Evolutionary conservation across 2,329 filamentous ascomycete species (phyloP), one percentile per base, ranked within the genome.

Genomic region (Hymenoscyphus fraxineus): DNA sequence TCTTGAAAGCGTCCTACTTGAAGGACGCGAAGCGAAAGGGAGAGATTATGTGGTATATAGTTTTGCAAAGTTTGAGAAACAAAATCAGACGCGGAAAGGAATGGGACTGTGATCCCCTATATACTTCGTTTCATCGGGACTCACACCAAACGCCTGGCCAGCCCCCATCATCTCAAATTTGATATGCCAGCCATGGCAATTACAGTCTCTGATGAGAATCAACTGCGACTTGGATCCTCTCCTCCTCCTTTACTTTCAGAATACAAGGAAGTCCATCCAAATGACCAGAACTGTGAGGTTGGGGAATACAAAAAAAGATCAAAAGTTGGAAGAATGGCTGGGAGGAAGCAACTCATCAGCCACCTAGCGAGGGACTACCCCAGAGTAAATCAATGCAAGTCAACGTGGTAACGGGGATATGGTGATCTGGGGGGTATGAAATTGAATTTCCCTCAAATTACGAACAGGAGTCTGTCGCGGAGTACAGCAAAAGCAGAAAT

Each of bases 331-430:
- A 63, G 38, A 39, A 68, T 64, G 65, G 64, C 65, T 65, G 60
- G 64, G 19, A 35, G 9, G 54, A 61, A 40, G 35, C 58, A 40
- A 54, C 47, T 55, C 16, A n/a, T 31, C 15, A 38, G 22, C 41
- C 19, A 47, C 16, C 35, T 9, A 6, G 59, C 39, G 44, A 67
- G 61, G 69, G 66, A 59, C 54, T 57, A 68, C 62, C 68, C 65
- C 60, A 39, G 64, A 19, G 66, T 41, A 67, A 63, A 70, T 69
- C 65, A 68, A 71, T 70, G 68, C 67, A 67, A 27, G 64, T 56
- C 65, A 64, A 64, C 64, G 64, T 67, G 63, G 55, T 31, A 35
- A 6, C 31, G 10, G 12, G 55, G 32, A 35, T 32, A n/a, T 57
- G 27, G 32, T n/a, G 32, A 35, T 38, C 55, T 57, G 27, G 55